Conservation (phyloP, 2,329 filamentous ascomycete species). For the Scopulariopsis brevicaulis region DNA sequence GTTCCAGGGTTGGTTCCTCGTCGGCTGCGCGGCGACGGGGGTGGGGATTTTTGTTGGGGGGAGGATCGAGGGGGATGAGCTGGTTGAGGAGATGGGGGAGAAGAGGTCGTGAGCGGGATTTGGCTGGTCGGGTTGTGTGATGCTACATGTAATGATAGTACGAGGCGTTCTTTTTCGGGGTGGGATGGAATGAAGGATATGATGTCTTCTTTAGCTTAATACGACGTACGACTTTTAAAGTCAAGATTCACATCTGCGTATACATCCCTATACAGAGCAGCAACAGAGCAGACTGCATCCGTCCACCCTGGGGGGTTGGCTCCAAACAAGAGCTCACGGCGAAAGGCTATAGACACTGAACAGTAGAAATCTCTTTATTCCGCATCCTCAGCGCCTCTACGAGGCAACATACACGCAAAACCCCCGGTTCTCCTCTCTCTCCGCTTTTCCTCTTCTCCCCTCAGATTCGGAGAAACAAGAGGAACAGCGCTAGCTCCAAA, state of each 20-base stretch:
- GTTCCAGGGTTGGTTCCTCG: conserved; percentile 81
- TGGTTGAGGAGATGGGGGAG: conserved; percentile 58
- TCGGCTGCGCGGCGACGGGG: conserved; percentile 54
- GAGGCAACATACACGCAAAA: neutral
- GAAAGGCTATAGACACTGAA: neutral
- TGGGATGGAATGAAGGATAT: neutral
- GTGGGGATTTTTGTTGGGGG: conserved; percentile 64
- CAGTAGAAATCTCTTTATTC: neutral
- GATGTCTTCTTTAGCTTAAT: neutral
- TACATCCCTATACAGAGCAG: no score
- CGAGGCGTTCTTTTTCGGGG: neutral
- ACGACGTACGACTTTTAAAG: neutral
- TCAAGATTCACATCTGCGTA: neutral
- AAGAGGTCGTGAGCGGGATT: conserved; percentile 43
- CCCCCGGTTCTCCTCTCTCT: neutral
- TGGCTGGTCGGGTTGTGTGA: neutral
- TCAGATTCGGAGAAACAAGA: neutral
- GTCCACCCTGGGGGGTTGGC: neutral
- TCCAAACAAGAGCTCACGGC: neutral
- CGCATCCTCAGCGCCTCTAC: neutral
- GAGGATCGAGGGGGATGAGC: conserved; percentile 42
- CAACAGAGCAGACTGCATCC: neutral
- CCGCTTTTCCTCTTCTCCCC: neutral
- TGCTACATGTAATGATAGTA: neutral
- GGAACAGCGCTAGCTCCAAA: neutral